Evolutionary conservation across 371 early-diverging fungal genomes (phyloP).

Genomic region (Mortierella sp.): DNA sequence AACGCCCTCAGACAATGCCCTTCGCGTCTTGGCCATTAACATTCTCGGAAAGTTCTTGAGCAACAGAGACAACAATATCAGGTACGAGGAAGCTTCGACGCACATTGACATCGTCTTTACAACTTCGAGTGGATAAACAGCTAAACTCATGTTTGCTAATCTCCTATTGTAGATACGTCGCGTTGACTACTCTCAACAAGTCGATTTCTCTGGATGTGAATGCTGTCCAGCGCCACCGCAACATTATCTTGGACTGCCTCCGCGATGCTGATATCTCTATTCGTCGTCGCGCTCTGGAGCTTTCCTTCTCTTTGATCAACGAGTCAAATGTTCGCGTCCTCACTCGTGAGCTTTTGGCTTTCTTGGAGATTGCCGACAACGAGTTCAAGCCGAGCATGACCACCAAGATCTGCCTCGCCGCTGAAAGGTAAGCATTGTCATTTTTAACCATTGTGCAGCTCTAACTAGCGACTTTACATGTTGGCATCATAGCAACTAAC

Average conservation of each 20-base stretch:
- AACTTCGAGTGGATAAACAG: too few relatives aligned
- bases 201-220: constrained; percentile 91
- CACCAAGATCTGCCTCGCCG: constrained; percentile 89
- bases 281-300: constrained; percentile 95
- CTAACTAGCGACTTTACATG: background rate
- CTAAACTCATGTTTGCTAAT: background rate
- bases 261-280: constrained; percentile 97
- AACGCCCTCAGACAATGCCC: constrained; percentile 90
- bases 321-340: constrained; percentile 93
- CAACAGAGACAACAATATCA: constrained; percentile 97
- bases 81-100: constrained; percentile 73
- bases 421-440: constrained; percentile 74
- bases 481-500: background rate
- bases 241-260: constrained; percentile 96
- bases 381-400: constrained; percentile 95
- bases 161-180: constrained; percentile 83
- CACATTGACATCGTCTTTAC: background rate
- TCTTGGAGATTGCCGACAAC: constrained; percentile 92
- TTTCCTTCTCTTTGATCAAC: constrained; percentile 96
- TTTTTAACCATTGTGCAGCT: background rate
- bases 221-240: constrained; percentile 97
- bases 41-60: constrained; percentile 96
- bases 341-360: constrained; percentile 92
- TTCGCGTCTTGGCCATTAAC: constrained; percentile 96
- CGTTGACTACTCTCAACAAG: constrained; percentile 92